Percentiles rank a stretch among this genome's conserved stretches.
phyloP scores from a whole-genome alignment of 805 yeast species.

The Pichia deserticola region DNA sequence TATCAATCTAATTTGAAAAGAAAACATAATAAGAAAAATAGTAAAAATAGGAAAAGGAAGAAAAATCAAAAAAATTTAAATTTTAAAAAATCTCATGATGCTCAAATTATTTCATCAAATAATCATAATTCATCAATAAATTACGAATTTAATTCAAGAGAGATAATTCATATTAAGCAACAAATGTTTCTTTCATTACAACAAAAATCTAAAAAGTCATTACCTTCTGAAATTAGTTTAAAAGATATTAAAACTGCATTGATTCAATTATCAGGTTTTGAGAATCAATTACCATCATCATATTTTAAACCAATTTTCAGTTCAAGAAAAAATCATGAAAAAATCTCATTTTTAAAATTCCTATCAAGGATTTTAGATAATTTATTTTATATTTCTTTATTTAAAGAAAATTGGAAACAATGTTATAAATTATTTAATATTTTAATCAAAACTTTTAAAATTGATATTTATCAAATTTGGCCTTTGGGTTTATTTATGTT shows the following conservation, averaged over 20 bases:
- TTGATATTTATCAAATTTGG: constrained; percentile 57
- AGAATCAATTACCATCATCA: not conserved
- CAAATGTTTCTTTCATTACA: constrained; percentile 8
- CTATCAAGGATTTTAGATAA: constrained; percentile 24
- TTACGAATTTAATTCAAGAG: not conserved
- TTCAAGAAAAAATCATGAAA: not conserved
- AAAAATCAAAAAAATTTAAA: not conserved
- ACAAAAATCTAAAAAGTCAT: not conserved
- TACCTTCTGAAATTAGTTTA: not conserved
- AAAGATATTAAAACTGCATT: constrained; percentile 1
- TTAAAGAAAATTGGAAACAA: constrained; percentile 43
- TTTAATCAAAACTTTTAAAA: constrained; percentile 38
- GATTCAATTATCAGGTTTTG: not conserved
- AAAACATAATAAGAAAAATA: not conserved
- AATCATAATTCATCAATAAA: no score
- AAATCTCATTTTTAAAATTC: constrained; percentile 14
- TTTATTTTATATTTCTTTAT: constrained; percentile 42
- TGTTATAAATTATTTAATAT: constrained; percentile 48
- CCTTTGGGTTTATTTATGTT: constrained; percentile 54
- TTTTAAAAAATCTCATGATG: not conserved
- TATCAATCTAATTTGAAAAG: no score
- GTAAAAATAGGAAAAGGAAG: not conserved
- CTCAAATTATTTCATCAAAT: not conserved
- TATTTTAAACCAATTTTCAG: not conserved
- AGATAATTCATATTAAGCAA: constrained; percentile 2